Evolutionary conservation across 192 early-diverging fungal genomes (phyloP).

Genomic region (Coemansia sp.): DNA sequence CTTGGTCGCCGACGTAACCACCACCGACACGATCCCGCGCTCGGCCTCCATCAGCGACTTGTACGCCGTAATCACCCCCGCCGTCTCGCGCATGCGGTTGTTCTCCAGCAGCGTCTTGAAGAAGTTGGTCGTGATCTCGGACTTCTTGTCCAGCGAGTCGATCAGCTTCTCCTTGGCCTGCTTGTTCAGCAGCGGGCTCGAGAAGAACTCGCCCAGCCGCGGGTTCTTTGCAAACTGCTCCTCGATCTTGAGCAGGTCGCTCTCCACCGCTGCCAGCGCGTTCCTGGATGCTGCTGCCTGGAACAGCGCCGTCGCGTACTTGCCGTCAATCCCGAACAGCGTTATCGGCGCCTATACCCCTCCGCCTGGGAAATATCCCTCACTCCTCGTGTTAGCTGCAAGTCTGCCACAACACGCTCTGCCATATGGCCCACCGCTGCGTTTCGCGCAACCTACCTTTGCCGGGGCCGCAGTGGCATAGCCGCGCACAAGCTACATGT

Average conservation of each 20-base stretch:
- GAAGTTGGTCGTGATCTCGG: constrained; percentile 83
- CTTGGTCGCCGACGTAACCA: constrained; percentile 78
- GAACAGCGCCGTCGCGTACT: constrained; percentile 96
- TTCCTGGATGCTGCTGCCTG: constrained; percentile 83
- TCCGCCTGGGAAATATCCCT: too few species aligned
- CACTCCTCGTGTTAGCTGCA: not conserved
- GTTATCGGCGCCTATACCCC: constrained; percentile 65
- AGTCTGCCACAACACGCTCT: not conserved
- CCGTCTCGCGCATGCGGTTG: constrained; percentile 81
- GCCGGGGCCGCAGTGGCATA: constrained; percentile 51
- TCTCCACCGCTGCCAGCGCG: constrained; percentile 72
- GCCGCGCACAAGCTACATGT: constrained; percentile 53
- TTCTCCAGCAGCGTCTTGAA: constrained; percentile 91
- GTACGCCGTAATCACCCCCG: constrained; percentile 76
- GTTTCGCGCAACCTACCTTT: constrained; percentile 39
- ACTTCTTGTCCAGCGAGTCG: constrained; percentile 59
- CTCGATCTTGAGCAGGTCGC: constrained; percentile 70
- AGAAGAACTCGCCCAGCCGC: constrained; percentile 64
- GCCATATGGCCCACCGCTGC: not conserved
- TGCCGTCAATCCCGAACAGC: constrained; percentile 91
- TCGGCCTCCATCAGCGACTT: constrained; percentile 79
- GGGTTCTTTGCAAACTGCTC: constrained; percentile 65
- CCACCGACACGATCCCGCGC: constrained; percentile 81
- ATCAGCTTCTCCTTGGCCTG: constrained; percentile 68
- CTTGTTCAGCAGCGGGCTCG: constrained; percentile 83